Evolutionary conservation across 257 asterid species (phyloP), one percentile per base, ranked within the genome.

Genomic region (Capsicum baccatum): DNA sequence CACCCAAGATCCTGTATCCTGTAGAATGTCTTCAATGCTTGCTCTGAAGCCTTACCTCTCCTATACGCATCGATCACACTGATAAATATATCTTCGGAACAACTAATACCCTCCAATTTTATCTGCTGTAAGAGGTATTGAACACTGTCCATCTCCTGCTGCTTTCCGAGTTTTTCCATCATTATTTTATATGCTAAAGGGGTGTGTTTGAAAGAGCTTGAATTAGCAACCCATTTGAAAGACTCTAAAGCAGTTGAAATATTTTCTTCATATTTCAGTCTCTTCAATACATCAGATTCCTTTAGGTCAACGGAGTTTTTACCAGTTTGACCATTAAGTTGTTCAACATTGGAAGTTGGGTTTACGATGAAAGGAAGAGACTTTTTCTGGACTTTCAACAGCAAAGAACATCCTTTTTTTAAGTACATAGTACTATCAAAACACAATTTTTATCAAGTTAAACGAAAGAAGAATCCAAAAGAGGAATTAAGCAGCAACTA

Each of bases 111-210:
- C 39, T 94, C 98, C 86, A 94, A 84, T 88, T 96, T 91, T 98
- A 96, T 96, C 86, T 94, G 98, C 69, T 92, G 94, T 86, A 96
- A 76, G 79, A 94, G 97, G 88, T 94, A 96, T 66, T 94, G 98
- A 81, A 96, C 92, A 60, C 87, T 92, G 80, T 96, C 98, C 87
- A 92, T 89, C 58, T 92, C 93, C 8, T 91, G 90, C 44, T 83
- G 60, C 26, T 64, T 69, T 58, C 98, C 95, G 0, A 96, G 95
- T 80, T 91, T 92, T 70, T 92, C 92, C 19, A 94, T 89, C 99
- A 96, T 94, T 86, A 81, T 26, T 62, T 87, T 86, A 87, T 96
- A 96, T 15, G 98, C 93, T 52, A 64, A 86, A 62, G 88, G 90
- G 8, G 99, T 96, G 88, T 94, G 99, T 88, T 90, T 92, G 89